Percentiles rank a stretch among this genome's conserved stretches.
These are phyloP conservation scores for Proliferodiscus dingleyae DNA, from an alignment of 2,329 filamentous ascomycete genomes.

Conservation along the genomic window DNA sequence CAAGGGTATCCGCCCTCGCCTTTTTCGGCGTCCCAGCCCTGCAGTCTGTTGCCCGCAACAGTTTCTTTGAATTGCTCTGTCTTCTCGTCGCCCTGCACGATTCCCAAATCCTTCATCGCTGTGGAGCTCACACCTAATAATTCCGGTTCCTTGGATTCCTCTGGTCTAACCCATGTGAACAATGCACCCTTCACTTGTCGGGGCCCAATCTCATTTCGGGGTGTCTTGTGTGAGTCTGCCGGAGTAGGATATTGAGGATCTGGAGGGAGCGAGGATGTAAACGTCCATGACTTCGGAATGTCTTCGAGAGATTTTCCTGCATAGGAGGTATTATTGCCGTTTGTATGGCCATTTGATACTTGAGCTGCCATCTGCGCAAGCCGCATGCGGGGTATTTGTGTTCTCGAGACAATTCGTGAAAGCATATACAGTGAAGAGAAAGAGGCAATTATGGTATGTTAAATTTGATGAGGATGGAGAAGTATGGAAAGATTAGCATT, in stretches of 20 bases:
- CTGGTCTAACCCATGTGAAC: slow-evolving; percentile 87
- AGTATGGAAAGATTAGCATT: neutral
- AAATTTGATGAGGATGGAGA: neutral
- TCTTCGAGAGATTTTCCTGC: slow-evolving; percentile 40
- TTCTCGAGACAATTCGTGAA: slow-evolving; percentile 23
- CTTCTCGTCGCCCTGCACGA: slow-evolving; percentile 61
- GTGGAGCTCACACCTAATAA: slow-evolving; percentile 74
- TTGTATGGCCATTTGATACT: slow-evolving; percentile 28
- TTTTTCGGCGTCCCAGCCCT: slow-evolving; percentile 68
- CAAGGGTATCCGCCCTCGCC: slow-evolving; percentile 79
- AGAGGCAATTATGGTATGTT: neutral
- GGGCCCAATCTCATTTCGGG: slow-evolving; percentile 70
- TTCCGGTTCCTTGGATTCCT: slow-evolving; percentile 65
- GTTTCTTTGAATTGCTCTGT: slow-evolving; percentile 71
- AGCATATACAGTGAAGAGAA: slow-evolving; percentile 23
- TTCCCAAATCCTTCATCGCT: slow-evolving; percentile 76
- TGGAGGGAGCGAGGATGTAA: slow-evolving; percentile 64
- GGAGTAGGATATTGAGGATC: slow-evolving; percentile 79
- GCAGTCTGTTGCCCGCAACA: slow-evolving; percentile 76
- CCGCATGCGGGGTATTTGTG: slow-evolving; percentile 32
- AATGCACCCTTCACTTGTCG: slow-evolving; percentile 79
- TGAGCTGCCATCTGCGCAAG: slow-evolving; percentile 43
- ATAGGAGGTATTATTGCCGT: slow-evolving; percentile 16
- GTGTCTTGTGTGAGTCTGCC: slow-evolving; percentile 72
- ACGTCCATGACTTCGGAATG: slow-evolving; percentile 61